Evolutionary conservation across 2,329 filamentous ascomycete species (phyloP), one percentile per base, ranked within the genome.

Genomic region (Colletotrichum costaricense): DNA sequence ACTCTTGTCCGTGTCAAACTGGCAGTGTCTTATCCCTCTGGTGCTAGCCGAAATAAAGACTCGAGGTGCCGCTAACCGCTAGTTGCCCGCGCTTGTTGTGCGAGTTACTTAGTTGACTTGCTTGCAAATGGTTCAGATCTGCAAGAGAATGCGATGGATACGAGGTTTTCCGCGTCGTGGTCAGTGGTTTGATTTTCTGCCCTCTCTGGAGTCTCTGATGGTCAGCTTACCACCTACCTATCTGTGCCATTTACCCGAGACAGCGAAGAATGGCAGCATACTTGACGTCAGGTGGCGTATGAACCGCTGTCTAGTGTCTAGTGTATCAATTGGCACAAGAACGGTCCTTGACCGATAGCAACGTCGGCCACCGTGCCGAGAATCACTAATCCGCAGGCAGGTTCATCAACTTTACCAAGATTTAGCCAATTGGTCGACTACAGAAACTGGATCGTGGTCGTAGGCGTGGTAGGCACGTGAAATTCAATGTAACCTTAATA

Each of bases 401-500:
- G 42, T 11, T 49, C 42, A 22, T 26, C 28, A 24, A 38, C 14
- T 24, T 42, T 19, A 4, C 38, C 19, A 35, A 28, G 5, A 24
- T 8, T 26, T 33, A 35, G 16, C 7, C 58, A 42, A 42, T 22
- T 49, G 42, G 42, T 19, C 42, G 42, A 49, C 42, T n/a, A 49
- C 19, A 49, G 42, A 11, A 49, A 49, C 42, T 49, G 19, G 42
- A 49, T 49, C 19, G 42, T n/a, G 42, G 42, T 49, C 7, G 42
- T 22, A 49, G 28, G 33, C 46, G 42, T 49, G 19, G 42, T 22
- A 49, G 28, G 33, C 46, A 24, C 33, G 28, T 46, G 62, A 64
- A 28, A 33, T 22, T n/a, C 54, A 70, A 71, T 71, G 67, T 66
- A 66, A 73, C 56, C 35, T 71, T 66, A 56, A 56, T 70, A 52